Conservation (phyloP, 305 asterid species). For the Coffea humblotiana region DNA sequence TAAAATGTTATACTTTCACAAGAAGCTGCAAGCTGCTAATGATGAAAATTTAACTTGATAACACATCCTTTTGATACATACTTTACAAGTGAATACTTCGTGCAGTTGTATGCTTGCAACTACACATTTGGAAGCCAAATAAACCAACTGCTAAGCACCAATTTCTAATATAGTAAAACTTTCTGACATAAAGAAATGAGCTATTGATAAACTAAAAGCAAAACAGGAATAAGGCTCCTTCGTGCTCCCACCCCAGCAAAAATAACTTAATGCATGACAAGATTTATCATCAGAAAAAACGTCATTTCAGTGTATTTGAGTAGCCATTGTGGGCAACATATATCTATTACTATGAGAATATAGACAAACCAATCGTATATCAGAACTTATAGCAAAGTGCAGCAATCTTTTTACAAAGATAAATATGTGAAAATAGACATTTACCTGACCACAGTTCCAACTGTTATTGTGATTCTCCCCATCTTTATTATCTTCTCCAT, state of each 20-base stretch:
- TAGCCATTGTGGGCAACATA: neutral
- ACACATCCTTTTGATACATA: neutral
- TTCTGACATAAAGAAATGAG: neutral
- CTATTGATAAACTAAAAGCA: neutral
- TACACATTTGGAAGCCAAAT: neutral
- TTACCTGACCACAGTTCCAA: conserved; percentile 98
- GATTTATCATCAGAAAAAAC: neutral
- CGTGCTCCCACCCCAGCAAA: neutral
- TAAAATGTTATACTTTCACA: neutral
- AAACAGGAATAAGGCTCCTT: neutral
- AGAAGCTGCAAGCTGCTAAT: neutral
- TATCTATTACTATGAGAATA: neutral
- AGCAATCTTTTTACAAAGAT: neutral
- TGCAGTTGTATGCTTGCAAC: neutral
- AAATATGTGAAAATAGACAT: conserved; percentile 1
- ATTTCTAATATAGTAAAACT: neutral
- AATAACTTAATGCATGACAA: neutral
- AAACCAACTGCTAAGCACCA: neutral
- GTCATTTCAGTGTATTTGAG: neutral
- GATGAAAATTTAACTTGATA: neutral
- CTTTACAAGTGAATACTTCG: neutral
- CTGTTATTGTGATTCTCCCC: conserved; percentile 97
- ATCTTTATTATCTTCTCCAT: conserved; percentile 94
- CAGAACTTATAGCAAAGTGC: neutral
- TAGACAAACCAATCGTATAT: neutral